A percentile compares a stretch with the other conserved stretches of the same genome.
Conservation (phyloP, 768 basidiomycete species). For the Trichaptum fuscoviolaceum region DNA sequence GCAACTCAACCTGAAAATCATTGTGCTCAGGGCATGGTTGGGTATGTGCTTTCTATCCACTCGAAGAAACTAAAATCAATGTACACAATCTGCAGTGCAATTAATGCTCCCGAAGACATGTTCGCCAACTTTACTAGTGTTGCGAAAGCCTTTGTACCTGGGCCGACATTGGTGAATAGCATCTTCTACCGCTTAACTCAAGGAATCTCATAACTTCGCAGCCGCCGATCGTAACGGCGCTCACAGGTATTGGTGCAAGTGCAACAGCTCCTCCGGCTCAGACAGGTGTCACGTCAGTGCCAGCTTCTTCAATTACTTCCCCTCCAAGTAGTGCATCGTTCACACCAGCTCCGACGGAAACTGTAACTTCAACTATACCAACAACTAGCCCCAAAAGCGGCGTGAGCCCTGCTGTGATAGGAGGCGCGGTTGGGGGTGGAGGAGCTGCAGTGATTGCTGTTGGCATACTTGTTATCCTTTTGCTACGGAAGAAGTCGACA, state of each 20-base stretch:
- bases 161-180: neutral
- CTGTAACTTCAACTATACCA: neutral
- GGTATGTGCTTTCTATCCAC: neutral
- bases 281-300: neutral
- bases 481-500: neutral
- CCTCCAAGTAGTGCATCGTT: neutral
- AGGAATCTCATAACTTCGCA: neutral
- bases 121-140: neutral
- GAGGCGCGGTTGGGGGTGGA: constrained; percentile 4
- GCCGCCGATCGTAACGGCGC: neutral
- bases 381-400: neutral
- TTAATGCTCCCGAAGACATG: neutral
- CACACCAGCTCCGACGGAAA: neutral
- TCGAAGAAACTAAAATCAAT: neutral
- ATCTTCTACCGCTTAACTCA: no score
- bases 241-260: neutral
- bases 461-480: neutral
- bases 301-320: neutral
- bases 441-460: neutral
- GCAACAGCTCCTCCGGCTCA: neutral
- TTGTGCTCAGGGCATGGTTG: constrained; percentile 10
- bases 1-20: constrained; percentile 5
- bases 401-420: neutral
- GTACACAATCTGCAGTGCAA: neutral
- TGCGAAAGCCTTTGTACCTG: neutral